Base-by-base conservation (phyloP, 192 early-diverging fungal species). In the Chytriomyces confervae region DNA sequence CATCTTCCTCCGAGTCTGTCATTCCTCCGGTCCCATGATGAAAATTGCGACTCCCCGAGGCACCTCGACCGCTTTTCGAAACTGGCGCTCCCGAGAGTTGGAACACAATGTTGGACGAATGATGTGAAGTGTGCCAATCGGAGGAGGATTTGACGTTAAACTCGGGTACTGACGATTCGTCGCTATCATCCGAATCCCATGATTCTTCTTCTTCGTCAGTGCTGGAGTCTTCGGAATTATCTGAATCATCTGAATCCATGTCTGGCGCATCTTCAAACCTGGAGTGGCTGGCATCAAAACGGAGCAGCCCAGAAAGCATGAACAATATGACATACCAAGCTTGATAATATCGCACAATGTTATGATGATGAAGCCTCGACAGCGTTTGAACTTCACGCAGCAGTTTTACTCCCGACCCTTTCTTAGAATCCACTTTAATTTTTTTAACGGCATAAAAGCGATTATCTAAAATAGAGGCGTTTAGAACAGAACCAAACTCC, bases 391-490 rank as follows among this genome's bases (percentile, higher is more conserved):
- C 95, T 77, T 98, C 96, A 8, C 96, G 86, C 20, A 97, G 85
- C 67, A 96, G 93, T 77, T 94, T 93, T n/a, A 89, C 86, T 78
- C 89, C 92, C 61, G 88, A 88, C 66, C 93, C 94, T 51, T 89
- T 90, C 62, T 89, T 88, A 50, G 92, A 90, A 79, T 95, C 91
- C 74, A 97, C 83, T 64, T 88, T 87, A 69, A 98, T 94, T 81
- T 94, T 96, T 72, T 98, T 98, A 75, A 98, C 93, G 8, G 95
- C 94, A 78, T 97, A 98, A 67, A 91, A 90, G n/a, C 84, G 66
- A 9, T 82, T 80, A 62, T 87, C 83, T 76, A n/a, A 13, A 13
- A 18, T 7, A 20, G 18, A n/a, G 20, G 9, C 69, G 27, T 0
- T 57, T n/a, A 75, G 23, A 20, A 20, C 36, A 24, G 5, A 24